phyloP scores from a whole-genome alignment of 2,329 filamentous ascomycete species.

The Bipolaris sorokiniana region DNA sequence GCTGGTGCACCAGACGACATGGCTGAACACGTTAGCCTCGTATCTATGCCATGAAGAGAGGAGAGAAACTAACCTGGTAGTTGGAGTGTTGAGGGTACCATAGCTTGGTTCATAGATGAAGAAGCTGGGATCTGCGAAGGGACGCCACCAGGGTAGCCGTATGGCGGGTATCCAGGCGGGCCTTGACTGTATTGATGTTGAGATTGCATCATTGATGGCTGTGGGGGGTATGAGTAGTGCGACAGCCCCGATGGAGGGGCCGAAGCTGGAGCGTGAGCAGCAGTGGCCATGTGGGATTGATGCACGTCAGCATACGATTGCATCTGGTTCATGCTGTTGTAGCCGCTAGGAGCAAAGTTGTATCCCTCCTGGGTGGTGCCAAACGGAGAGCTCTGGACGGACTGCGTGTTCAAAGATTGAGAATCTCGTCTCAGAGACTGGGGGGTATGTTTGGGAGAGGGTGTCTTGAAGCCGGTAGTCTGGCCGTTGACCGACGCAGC shows the following conservation, averaged over 20 bases:
- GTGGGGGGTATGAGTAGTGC: slow-evolving; percentile 74
- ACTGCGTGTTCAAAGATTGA: slow-evolving; percentile 47
- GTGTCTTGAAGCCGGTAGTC: slow-evolving; percentile 71
- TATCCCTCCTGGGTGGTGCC: slow-evolving; percentile 47
- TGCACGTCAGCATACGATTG: slow-evolving; percentile 86
- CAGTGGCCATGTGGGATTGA: slow-evolving; percentile 75
- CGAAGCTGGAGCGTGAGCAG: slow-evolving; percentile 76
- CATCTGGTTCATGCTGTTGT: slow-evolving; percentile 78
- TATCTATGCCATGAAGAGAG: not conserved
- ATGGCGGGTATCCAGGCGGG: slow-evolving; percentile 67
- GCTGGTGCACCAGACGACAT: slow-evolving; percentile 45
- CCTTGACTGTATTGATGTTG: slow-evolving; percentile 67
- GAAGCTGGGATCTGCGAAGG: slow-evolving; percentile 75
- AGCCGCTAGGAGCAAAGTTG: slow-evolving; percentile 47
- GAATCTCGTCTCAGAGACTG: slow-evolving; percentile 49
- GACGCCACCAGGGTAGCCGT: slow-evolving; percentile 77
- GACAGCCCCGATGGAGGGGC: slow-evolving; percentile 74
- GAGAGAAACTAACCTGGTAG: slow-evolving; percentile 55
- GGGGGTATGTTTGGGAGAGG: slow-evolving; percentile 71
- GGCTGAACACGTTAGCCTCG: slow-evolving; percentile 27
- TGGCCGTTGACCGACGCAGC: slow-evolving; percentile 61
- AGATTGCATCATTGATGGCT: slow-evolving; percentile 76
- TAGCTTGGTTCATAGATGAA: slow-evolving; percentile 69
- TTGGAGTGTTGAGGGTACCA: slow-evolving; percentile 74
- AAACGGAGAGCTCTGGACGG: slow-evolving; percentile 50